Evolutionary conservation across 2,329 filamentous ascomycete species (phyloP).

Genomic region (Pseudopithomyces maydicus): DNA sequence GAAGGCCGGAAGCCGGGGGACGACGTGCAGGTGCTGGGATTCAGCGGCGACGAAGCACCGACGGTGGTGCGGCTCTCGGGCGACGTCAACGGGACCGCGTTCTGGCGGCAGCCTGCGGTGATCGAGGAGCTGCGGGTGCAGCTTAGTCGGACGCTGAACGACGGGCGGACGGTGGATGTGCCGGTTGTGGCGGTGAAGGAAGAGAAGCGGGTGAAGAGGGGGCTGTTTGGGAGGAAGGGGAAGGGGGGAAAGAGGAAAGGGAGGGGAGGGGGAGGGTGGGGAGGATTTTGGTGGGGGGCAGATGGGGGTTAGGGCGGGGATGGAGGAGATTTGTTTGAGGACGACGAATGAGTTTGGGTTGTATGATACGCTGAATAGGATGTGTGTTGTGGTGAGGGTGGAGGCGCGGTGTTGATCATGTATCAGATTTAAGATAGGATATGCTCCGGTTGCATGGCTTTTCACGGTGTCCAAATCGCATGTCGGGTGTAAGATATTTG

Average conservation of each 20-base stretch:
- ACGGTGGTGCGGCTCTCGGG: constrained; percentile 48
- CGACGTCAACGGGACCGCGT: constrained; percentile 48
- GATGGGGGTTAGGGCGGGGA: constrained; percentile 32
- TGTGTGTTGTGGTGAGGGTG: constrained; percentile 37
- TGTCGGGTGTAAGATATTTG: no score
- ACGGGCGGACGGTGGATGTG: constrained; percentile 10
- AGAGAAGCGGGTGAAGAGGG: constrained; percentile 15
- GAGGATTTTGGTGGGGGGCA: no score
- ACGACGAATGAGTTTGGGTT: constrained; percentile 43
- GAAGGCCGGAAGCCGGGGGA: not conserved
- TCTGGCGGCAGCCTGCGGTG: constrained; percentile 50
- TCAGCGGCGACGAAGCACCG: constrained; percentile 46
- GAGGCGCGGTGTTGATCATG: constrained; percentile 33
- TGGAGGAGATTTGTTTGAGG: constrained; percentile 41
- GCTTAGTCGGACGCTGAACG: constrained; percentile 39
- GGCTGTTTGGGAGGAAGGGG: constrained; percentile 29
- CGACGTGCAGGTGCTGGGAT: constrained; percentile 41
- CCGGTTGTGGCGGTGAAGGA: constrained; percentile 4
- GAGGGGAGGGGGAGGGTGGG: constrained; percentile 22
- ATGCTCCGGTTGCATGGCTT: not conserved
- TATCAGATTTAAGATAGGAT: no score
- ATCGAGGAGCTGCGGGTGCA: constrained; percentile 46
- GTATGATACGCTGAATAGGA: constrained; percentile 42
- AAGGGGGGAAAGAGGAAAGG: constrained; percentile 26
- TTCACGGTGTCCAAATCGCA: no score